Conservation (phyloP, 306 rosid genomes). For the Adenanthera pavonina region DNA sequence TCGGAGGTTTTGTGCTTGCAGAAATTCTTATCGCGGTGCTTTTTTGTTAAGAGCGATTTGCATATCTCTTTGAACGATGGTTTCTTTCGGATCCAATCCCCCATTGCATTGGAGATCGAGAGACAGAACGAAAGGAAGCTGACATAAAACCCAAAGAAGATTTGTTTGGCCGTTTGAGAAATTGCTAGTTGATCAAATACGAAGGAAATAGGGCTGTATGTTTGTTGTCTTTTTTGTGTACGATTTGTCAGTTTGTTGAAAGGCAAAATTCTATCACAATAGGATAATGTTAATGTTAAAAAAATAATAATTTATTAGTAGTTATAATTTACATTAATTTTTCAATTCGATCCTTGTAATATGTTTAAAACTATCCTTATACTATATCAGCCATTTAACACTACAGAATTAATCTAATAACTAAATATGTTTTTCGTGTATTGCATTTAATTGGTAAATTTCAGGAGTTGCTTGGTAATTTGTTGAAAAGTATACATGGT, state of each 20-base stretch:
- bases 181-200: neutral
- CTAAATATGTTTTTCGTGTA: no score
- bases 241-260: neutral
- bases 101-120: conserved; percentile 51
- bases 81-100: conserved; percentile 50
- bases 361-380: neutral
- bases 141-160: neutral
- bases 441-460: no score
- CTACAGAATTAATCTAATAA: no score
- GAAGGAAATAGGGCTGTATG: neutral
- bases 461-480: no score
- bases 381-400: no score
- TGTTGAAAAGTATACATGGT: no score
- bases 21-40: conserved; percentile 35
- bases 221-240: neutral
- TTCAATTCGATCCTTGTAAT: neutral
- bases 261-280: neutral
- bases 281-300: neutral
- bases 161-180: neutral
- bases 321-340: neutral
- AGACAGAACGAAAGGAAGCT: neutral
- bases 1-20: neutral
- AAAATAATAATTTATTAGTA: neutral
- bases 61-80: conserved; percentile 60
- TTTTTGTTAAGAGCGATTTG: conserved; percentile 44